Base-by-base conservation (phyloP, 768 basidiomycete species). In the Hericium erinaceus region DNA sequence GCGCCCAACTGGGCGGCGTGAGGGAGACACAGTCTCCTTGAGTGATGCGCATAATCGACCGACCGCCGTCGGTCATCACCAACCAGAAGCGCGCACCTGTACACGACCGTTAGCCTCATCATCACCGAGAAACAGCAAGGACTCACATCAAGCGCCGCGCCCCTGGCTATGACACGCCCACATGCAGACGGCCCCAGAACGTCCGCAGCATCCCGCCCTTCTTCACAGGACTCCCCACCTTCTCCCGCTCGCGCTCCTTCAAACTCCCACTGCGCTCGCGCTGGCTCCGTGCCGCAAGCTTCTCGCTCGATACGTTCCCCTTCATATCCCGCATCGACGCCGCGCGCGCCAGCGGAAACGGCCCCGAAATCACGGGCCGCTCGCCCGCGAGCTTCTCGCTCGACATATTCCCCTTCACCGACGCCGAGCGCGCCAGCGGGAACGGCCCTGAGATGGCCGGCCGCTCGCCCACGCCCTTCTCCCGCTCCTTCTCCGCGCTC, bases 371-470 rank as follows among this genome's bases (percentile, higher is more conserved):
- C 22, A 59, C 48, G 15, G 66, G 70, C 38, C 66, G 65, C 24
- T 62, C 66, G 9, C 61, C 51, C 33, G 33, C 44, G 44, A 46
- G n/a, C 44, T 15, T 10, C 44, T 20, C 44, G 15, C 44, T 9
- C 28, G 28, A 20, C 44, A 46, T 20, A 18, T 16, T 63, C 57
- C 53, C 58, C 5, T 60, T 54, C 10, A 63, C 8, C 38, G 62
- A 63, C 20, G 60, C 53, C 18, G 62, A 53, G n/a, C 57, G 55
- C 44, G 57, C 60, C 10, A 72, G 61, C 18, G 70, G 69, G 58
- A 68, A 65, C 38, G 71, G 71, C 26, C 67, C 68, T 11, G 71
- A 72, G 55, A 72, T 72, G 28, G 58, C 44, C 20, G 66, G 70
- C 38, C 66, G 65, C 24, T 62, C 66, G 12, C 61, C 48, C 60